phyloP scores from a whole-genome alignment of 306 rosid species.

The Prunus mongolica region DNA sequence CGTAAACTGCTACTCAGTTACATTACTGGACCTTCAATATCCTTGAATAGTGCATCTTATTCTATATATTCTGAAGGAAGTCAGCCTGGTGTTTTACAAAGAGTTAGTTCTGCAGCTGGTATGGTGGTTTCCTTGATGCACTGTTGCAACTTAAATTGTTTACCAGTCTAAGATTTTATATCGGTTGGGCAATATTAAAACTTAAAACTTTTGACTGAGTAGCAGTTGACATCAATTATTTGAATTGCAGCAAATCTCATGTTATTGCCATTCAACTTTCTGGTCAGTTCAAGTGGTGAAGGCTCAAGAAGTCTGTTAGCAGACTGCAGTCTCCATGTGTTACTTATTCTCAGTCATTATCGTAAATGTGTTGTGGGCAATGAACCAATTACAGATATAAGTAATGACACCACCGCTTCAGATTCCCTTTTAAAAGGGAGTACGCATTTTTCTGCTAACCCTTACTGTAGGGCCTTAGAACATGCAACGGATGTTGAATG shows the following conservation, averaged over 20 bases:
- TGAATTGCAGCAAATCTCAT: constrained; percentile 79
- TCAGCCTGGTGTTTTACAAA: constrained; percentile 85
- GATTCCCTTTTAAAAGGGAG: constrained; percentile 56
- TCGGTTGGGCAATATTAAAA: constrained; percentile 7
- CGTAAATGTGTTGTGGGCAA: constrained; percentile 60
- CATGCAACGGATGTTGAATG: constrained; percentile 86
- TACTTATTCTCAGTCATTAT: constrained; percentile 88
- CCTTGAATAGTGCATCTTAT: constrained; percentile 58
- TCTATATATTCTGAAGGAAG: constrained; percentile 69
- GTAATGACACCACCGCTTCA: constrained; percentile 42
- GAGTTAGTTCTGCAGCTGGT: constrained; percentile 99
- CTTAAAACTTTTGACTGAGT: constrained; percentile 12
- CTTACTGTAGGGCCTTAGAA: constrained; percentile 84
- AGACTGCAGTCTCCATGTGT: constrained; percentile 81
- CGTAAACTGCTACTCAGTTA: constrained; percentile 67
- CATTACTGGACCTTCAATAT: constrained; percentile 47
- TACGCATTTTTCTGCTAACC: constrained; percentile 66
- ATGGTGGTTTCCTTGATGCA: constrained; percentile 14
- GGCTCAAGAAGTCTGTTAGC: constrained; percentile 72
- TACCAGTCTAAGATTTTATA: background rate
- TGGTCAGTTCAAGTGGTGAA: constrained; percentile 71
- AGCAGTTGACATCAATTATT: constrained; percentile 20
- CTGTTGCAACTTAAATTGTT: background rate
- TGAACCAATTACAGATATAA: constrained; percentile 32
- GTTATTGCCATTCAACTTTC: constrained; percentile 74